Conservation (phyloP, 2,329 filamentous ascomycete species). For the Monosporascus sp. region DNA sequence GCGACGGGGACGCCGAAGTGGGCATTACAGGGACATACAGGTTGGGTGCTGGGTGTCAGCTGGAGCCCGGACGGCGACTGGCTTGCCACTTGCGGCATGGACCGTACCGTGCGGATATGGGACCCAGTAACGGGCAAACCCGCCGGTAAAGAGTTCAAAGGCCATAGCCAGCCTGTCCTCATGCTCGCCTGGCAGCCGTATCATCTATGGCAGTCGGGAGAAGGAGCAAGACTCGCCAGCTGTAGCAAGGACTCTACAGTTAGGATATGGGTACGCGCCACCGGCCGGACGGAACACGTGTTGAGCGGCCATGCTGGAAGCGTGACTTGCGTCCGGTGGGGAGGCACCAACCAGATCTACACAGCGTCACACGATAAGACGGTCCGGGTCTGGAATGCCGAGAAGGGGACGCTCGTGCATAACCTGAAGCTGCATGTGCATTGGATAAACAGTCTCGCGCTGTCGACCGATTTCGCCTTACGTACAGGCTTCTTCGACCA, state of each 20-base stretch:
- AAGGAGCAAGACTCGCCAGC: slow-evolving; percentile 75
- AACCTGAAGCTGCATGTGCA: slow-evolving; percentile 80
- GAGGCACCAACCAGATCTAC: slow-evolving; percentile 81
- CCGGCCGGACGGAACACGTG: slow-evolving; percentile 73
- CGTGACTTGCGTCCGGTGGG: slow-evolving; percentile 91
- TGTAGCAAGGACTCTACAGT: slow-evolving; percentile 88
- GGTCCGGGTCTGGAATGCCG: slow-evolving; percentile 83
- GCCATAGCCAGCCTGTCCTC: slow-evolving; percentile 86
- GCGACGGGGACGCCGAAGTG: slow-evolving; percentile 86
- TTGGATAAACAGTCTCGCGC: slow-evolving; percentile 91
- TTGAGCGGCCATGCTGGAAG: slow-evolving; percentile 84
- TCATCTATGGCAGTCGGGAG: slow-evolving; percentile 65
- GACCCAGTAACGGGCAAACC: slow-evolving; percentile 75
- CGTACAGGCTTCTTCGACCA: slow-evolving; percentile 87
- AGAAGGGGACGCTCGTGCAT: slow-evolving; percentile 73
- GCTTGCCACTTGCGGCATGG: slow-evolving; percentile 87
- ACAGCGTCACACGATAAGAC: slow-evolving; percentile 87
- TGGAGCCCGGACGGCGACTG: slow-evolving; percentile 81
- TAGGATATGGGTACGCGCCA: slow-evolving; percentile 78
- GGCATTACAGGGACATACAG: slow-evolving; percentile 81
- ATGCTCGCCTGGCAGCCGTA: slow-evolving; percentile 91
- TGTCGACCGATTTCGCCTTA: slow-evolving; percentile 88
- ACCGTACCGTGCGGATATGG: slow-evolving; percentile 88
- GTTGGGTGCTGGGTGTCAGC: slow-evolving; percentile 83
- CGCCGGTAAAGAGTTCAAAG: slow-evolving; percentile 68